Conservation (phyloP, 73 alveolate species). For the Tetrahymena elliotti region DNA sequence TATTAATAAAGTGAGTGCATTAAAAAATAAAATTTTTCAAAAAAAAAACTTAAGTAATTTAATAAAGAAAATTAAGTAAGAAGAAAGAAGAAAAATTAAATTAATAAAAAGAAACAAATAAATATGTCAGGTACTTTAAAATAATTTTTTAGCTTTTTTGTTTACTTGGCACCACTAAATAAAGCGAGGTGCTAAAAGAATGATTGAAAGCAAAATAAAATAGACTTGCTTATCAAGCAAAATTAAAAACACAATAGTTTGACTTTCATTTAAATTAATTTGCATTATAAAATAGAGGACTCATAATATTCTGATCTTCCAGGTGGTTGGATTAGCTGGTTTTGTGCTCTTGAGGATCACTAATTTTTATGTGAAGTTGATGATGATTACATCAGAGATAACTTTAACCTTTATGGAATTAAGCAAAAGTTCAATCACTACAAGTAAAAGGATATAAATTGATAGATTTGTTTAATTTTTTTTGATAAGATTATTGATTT, state of each 20-base stretch:
- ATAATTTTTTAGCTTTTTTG: not conserved
- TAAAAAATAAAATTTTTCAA: not conserved
- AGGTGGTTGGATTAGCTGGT: conserved; percentile 85
- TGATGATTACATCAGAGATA: conserved; percentile 80
- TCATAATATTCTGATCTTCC: conserved; percentile 36
- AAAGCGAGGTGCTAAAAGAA: not conserved
- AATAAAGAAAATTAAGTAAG: not conserved
- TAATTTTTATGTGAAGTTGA: conserved; percentile 84
- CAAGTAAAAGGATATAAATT: not conserved
- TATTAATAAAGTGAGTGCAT: not conserved
- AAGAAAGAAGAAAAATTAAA: not conserved
- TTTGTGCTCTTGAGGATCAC: conserved; percentile 90
- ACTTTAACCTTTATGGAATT: conserved; percentile 74
- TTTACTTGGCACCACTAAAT: not conserved
- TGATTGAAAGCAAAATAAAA: not conserved
- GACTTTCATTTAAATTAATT: not conserved
- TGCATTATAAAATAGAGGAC: not conserved
- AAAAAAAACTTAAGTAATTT: not conserved
- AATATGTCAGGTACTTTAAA: not conserved
- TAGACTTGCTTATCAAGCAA: not conserved
- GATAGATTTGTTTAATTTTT: not conserved
- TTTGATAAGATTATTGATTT: not conserved
- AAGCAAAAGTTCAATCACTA: conserved; percentile 46
- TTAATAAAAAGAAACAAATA: not conserved
- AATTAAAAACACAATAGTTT: not conserved